Conservation (phyloP, 495 filamentous ascomycete genomes). For the Tuber calosporum region DNA sequence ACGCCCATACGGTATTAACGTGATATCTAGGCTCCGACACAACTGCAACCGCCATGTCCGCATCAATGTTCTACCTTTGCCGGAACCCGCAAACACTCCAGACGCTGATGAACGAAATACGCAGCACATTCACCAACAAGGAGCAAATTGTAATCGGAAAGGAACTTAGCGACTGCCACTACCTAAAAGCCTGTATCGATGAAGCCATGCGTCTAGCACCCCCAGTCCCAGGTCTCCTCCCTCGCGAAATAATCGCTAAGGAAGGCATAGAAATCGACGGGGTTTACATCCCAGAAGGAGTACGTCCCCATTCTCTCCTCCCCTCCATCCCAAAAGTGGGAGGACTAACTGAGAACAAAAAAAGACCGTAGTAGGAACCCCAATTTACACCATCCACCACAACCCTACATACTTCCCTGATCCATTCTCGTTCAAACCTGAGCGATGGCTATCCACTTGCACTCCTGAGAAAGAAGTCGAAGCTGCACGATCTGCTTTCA, state of each 20-base stretch:
- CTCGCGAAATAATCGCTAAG: conserved; percentile 51
- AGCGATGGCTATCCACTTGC: conserved; percentile 44
- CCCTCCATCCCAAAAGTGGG: conserved; percentile 45
- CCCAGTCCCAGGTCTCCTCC: conserved; percentile 52
- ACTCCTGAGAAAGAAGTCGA: conserved; percentile 22
- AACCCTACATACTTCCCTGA: conserved; percentile 51
- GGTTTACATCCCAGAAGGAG: conserved; percentile 50
- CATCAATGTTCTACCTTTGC: conserved; percentile 58
- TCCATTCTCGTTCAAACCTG: conserved; percentile 46
- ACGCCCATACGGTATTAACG: background rate
- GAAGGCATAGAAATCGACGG: conserved; percentile 53
- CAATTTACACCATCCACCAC: conserved; percentile 53
- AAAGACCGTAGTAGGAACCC: conserved; percentile 49
- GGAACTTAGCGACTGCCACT: conserved; percentile 48
- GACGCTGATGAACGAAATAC: conserved; percentile 50
- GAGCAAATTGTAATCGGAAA: conserved; percentile 53
- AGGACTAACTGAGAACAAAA: background rate
- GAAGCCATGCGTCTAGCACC: conserved; percentile 61
- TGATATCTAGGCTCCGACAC: conserved; percentile 51
- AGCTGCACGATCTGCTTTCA: conserved; percentile 44
- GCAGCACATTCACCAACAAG: conserved; percentile 48
- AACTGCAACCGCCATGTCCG: conserved; percentile 53
- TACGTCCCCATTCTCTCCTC: conserved; percentile 18
- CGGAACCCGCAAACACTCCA: conserved; percentile 47
- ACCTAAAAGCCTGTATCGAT: conserved; percentile 56